Evolutionary conservation across 768 basidiomycete genomes (phyloP).

Genomic region (Phallus indusiatus): DNA sequence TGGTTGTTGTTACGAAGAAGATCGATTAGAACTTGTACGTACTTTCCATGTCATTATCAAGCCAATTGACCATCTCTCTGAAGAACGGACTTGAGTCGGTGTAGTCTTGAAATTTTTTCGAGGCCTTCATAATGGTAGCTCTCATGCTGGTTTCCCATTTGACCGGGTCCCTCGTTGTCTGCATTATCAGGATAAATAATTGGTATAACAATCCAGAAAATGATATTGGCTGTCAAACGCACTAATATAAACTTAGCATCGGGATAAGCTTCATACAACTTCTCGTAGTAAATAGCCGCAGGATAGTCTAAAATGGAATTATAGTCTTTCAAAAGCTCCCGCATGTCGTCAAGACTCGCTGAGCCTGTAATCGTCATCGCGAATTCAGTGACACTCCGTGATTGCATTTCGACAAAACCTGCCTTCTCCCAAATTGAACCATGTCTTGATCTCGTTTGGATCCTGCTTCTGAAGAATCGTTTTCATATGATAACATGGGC

Average conservation of each 20-base stretch:
- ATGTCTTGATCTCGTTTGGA: neutral
- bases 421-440: neutral
- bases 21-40: no score
- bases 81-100: neutral
- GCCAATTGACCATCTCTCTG: neutral
- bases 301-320: slow-evolving; percentile 1
- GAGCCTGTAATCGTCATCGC: neutral
- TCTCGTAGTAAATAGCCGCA: neutral
- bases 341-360: neutral
- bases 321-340: neutral
- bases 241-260: slow-evolving; percentile 5
- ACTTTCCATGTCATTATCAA: neutral
- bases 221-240: neutral
- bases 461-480: neutral
- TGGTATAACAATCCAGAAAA: neutral
- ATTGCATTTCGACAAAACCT: neutral
- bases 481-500: slow-evolving; percentile 2
- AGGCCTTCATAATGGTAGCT: neutral
- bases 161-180: neutral
- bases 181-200: neutral
- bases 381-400: no score
- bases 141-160: slow-evolving; percentile 8
- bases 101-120: neutral
- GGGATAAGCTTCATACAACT: slow-evolving; percentile 1
- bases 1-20: neutral